A percentile compares a stretch with the other conserved stretches of the same genome.
phyloP scores from a whole-genome alignment of 768 basidiomycete genomes.

The Xerocomellus chrysenteron region DNA sequence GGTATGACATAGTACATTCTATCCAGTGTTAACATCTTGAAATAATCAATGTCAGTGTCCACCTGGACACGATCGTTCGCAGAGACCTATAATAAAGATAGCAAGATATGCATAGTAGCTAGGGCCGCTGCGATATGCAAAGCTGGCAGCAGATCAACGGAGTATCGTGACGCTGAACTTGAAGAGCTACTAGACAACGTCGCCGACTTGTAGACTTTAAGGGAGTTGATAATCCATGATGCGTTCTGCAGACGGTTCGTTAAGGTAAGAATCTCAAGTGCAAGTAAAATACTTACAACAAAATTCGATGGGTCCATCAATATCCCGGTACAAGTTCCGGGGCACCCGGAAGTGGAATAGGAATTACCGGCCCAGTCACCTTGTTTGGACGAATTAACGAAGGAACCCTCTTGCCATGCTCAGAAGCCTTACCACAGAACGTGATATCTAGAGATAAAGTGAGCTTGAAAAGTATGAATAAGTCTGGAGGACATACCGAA shows the following conservation, averaged over 20 bases:
- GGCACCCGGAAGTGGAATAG: conserved; percentile 70
- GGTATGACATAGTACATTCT: conserved; percentile 4
- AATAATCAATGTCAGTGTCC: conserved; percentile 10
- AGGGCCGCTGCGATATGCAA: conserved; percentile 10
- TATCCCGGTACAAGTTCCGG: conserved; percentile 65
- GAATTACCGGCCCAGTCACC: conserved; percentile 87
- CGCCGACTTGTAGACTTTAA: conserved; percentile 72
- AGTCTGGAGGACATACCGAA: conserved; percentile 53
- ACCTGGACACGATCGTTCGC: not conserved
- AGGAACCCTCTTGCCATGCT: not conserved
- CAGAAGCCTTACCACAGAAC: conserved; percentile 62
- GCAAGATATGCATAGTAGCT: conserved; percentile 13
- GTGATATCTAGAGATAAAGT: conserved; percentile 60
- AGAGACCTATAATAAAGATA: conserved; percentile 17
- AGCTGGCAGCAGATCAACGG: conserved; percentile 3
- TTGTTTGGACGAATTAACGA: conserved; percentile 28
- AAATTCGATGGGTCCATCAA: conserved; percentile 72
- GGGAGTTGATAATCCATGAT: conserved; percentile 74
- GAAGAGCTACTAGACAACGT: conserved; percentile 40
- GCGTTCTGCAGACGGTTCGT: conserved; percentile 54
- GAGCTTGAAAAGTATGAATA: conserved; percentile 9
- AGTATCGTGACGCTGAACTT: conserved; percentile 4
- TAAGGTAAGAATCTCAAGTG: not conserved
- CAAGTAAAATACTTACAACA: conserved; percentile 46
- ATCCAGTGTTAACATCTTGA: conserved; percentile 9